Evolutionary conservation across 225 moss, liverwort and hornwort genomes (phyloP), one percentile per base, ranked within the genome.

Genomic region (Sphagnum contortum): DNA sequence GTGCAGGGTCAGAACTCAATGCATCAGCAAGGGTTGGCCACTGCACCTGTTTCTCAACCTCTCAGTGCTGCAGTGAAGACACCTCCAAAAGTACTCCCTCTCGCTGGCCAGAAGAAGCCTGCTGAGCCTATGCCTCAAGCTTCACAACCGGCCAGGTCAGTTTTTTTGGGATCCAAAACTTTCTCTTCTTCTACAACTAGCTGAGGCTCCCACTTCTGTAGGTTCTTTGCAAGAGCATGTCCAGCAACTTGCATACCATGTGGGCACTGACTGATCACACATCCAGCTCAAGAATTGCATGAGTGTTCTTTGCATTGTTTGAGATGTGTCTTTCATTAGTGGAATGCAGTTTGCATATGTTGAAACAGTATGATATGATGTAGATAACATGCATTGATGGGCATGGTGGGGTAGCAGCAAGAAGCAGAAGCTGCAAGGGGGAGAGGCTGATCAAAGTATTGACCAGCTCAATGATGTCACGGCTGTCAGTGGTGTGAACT

Each of bases 391-490:
- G 29, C 29, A 29, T 29, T 29, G 29, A 29, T 29, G 29, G 10
- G 9, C 55, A 49, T 71, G 55, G 64, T 73, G 68, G 71, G 45
- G 51, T 59, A 77, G 77, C 89, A 98, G 98, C 63, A 98, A 98
- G 76, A 98, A 98, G 76, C 98, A 93, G 81, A 98, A 98, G 77
- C 80, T 83, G 1, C 77, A 87, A 69, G 85, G 85, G 63, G 57
- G 85, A 68, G 98, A 98, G 3, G 80, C 91, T 60, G 98, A 91
- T 75, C 93, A 98, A 70, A 98, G 98, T 74, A 92, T 98, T 62
- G 98, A 98, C 71, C 93, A 79, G 47, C 84, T 98, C 62, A 98
- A 93, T 69, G 98, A 98, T 77, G 98, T 98, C 9, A 98, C 98
- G 49, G 98, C 98, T 57, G 93, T 98, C 51, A 98, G 98, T 76